A percentile compares a stretch with the other conserved stretches of the same genome.
phyloP scores from a whole-genome alignment of 1,139 yeast species.

The Groenewaldozyma sp. region DNA sequence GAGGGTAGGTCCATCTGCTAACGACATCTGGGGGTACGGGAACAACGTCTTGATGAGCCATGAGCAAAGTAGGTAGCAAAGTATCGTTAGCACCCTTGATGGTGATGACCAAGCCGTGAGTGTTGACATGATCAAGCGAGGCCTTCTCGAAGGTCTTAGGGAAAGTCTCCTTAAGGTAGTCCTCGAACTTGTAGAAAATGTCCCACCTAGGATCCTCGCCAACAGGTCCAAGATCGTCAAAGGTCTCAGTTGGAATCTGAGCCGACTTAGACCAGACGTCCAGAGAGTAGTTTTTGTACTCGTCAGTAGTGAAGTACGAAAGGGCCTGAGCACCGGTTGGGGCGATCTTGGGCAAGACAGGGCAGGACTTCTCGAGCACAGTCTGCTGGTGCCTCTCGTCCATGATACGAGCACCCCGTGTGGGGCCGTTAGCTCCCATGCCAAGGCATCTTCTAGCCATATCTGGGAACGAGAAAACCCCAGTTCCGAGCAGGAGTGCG shows the following conservation, averaged over 20 bases:
- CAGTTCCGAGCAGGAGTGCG: too few species aligned
- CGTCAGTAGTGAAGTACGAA: slow-evolving; percentile 15
- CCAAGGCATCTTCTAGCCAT: too few species aligned
- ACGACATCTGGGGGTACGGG: slow-evolving; percentile 59
- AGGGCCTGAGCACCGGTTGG: slow-evolving; percentile 2
- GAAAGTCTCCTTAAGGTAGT: slow-evolving; percentile 47
- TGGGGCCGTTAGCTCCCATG: too few species aligned
- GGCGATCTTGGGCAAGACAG: neutral
- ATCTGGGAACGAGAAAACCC: too few species aligned
- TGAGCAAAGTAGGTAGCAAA: slow-evolving; percentile 55
- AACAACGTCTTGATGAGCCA: slow-evolving; percentile 78
- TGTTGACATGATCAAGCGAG: slow-evolving; percentile 49
- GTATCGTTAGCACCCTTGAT: slow-evolving; percentile 49
- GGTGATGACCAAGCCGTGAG: slow-evolving; percentile 56
- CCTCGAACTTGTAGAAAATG: slow-evolving; percentile 43
- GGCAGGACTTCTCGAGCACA: too few species aligned
- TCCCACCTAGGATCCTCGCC: slow-evolving; percentile 32
- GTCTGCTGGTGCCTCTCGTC: too few species aligned
- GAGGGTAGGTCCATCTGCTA: slow-evolving; percentile 57
- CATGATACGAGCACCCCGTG: too few species aligned
- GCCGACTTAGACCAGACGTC: slow-evolving; percentile 39
- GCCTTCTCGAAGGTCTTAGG: slow-evolving; percentile 44
- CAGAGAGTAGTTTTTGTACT: slow-evolving; percentile 19
- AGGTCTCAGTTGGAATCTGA: slow-evolving; percentile 51
- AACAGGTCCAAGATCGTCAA: slow-evolving; percentile 42